Base-by-base conservation (phyloP, 192 early-diverging fungal genomes). In the Rhizophagus prolifer region DNA sequence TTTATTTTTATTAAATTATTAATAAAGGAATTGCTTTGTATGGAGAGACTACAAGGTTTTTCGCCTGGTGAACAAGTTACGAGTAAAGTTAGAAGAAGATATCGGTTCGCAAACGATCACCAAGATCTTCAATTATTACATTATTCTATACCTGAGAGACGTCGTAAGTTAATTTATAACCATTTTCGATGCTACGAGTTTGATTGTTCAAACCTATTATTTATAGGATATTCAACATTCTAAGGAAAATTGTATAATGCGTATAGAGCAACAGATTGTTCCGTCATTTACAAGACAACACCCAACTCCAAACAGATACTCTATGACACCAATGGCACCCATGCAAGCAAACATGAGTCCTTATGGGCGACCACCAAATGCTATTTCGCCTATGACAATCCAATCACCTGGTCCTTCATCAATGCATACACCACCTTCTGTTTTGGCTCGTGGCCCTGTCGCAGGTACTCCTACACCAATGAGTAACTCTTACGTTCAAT, bases 101-200 rank as follows among this genome's bases (percentile, higher is more conserved):
- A 83, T 66, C 72, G 75, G 47, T 70, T 83, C 14, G 54, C 36
- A 8, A 71, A 76, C 16, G 82, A 80, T 70, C 77, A 78, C 50
- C 79, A 83, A 28, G 75, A 80, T 44, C 68, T 83, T 4, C 79
- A 78, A n/a, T 77, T 83, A 23, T 28, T 83, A 34, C 78, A 83
- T 46, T 83, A 81, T 59, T 36, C 74, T 23, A 66, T 62, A 68
- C 75, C 78, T 7, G 82, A 83, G 7, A 59, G 76, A 34, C 58
- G n/a, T 64, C 79, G 82, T 83, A 61, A 74, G 75, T 78, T 5
- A 50, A 58, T 44, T 54, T 34, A 38, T 31, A 38, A 44, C 16
- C 9, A 62, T 19, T 26, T 72, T 68, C 23, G 21, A 31, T 72
- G 26, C 25, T 58, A 47, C 16, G 68, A 31, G 25, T n/a, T 69